Evolutionary conservation across 345 rosid genomes (phyloP).

Genomic region (Nephelium lappaceum): DNA sequence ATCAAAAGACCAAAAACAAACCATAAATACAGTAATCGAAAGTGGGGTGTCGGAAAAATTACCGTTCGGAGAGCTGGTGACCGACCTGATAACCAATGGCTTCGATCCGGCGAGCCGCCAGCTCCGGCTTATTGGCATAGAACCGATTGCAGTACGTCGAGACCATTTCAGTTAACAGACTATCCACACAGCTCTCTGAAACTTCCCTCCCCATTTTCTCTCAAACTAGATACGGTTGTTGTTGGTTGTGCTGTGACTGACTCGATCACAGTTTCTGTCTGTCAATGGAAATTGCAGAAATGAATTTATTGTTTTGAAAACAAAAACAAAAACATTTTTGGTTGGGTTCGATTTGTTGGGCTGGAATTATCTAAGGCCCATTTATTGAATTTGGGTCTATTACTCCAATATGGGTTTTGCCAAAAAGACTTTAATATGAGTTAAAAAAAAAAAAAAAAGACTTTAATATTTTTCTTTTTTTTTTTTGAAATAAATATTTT

Average conservation of each 20-base stretch:
- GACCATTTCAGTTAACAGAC: conserved; percentile 85
- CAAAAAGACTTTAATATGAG: background rate
- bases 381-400: background rate
- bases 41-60: conserved; percentile 14
- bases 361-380: background rate
- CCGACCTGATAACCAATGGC: conserved; percentile 99
- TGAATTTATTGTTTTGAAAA: background rate
- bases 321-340: no score
- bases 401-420: background rate
- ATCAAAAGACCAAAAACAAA: no score
- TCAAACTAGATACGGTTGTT: background rate
- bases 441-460: no score
- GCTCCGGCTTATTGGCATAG: conserved; percentile 87
- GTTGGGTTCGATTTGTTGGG: background rate
- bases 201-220: conserved; percentile 81
- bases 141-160: conserved; percentile 79
- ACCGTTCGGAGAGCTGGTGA: conserved; percentile 99
- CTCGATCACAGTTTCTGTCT: conserved; percentile 1
- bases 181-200: conserved; percentile 90
- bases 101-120: conserved; percentile 98
- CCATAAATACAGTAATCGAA: background rate
- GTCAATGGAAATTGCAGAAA: background rate
- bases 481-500: no score
- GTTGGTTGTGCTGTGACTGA: background rate
- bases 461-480: background rate